Conservation (phyloP, 257 asterid species). For the Paulownia fortunei region DNA sequence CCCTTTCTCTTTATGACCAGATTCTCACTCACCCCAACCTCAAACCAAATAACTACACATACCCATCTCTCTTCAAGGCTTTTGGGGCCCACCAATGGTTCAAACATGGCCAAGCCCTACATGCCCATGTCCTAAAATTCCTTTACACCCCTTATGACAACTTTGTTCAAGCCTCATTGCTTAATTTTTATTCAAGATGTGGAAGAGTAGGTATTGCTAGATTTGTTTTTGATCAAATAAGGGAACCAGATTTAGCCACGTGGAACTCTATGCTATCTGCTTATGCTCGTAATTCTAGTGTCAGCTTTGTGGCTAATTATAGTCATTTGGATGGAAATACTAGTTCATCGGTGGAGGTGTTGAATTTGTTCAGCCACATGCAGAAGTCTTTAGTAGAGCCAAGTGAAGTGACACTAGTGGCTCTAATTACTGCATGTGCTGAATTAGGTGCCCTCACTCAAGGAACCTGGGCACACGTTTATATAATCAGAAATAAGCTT, state of each 20-base stretch:
- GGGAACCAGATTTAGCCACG: slow-evolving; percentile 66
- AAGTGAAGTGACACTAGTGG: slow-evolving; percentile 62
- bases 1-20: slow-evolving; percentile 50
- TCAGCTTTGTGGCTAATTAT: slow-evolving; percentile 12
- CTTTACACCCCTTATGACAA: slow-evolving; percentile 55
- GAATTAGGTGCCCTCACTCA: slow-evolving; percentile 64
- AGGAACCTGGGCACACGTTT: slow-evolving; percentile 69
- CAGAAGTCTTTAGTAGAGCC: slow-evolving; percentile 54
- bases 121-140: slow-evolving; percentile 69
- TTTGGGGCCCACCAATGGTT: slow-evolving; percentile 52
- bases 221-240: slow-evolving; percentile 55
- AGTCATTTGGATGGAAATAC: slow-evolving; percentile 33
- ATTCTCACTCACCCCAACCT: slow-evolving; percentile 38
- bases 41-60: slow-evolving; percentile 69
- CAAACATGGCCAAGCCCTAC: slow-evolving; percentile 64
- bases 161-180: slow-evolving; percentile 74
- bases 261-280: slow-evolving; percentile 79
- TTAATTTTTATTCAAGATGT: slow-evolving; percentile 65
- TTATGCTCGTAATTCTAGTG: slow-evolving; percentile 48
- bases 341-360: slow-evolving; percentile 53
- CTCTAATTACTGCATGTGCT: slow-evolving; percentile 64
- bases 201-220: slow-evolving; percentile 56
- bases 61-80: slow-evolving; percentile 79
- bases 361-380: slow-evolving; percentile 62
- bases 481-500: slow-evolving; percentile 44